Evolutionary conservation across 2,329 filamentous ascomycete genomes (phyloP).

Genomic region (Sporothrix euskadiensis): DNA sequence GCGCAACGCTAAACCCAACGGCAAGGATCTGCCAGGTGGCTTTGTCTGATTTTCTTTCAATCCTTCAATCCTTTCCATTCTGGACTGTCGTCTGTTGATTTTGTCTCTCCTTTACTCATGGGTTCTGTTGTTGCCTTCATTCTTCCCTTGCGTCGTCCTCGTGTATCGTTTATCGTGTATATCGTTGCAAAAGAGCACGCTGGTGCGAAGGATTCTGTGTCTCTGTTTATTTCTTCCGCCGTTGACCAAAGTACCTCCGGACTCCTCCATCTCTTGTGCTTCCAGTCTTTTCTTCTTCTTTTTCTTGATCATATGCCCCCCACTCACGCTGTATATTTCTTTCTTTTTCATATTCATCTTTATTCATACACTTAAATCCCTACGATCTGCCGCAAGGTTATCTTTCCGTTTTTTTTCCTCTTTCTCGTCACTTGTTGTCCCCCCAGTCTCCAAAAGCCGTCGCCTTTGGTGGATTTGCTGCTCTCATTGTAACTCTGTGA

Average conservation of each 20-base stretch:
- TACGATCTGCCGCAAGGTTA: background rate
- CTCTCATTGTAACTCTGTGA: background rate
- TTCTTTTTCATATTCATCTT: background rate
- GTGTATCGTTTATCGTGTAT: background rate
- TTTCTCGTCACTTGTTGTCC: background rate
- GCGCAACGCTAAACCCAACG: slow-evolving; percentile 3
- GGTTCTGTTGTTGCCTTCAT: background rate
- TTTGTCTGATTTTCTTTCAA: background rate
- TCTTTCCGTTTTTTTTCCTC: background rate
- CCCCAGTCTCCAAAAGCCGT: background rate
- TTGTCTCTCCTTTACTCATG: background rate
- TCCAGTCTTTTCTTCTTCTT: background rate
- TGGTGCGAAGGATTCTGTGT: background rate
- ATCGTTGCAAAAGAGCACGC: background rate
- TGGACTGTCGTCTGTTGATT: background rate
- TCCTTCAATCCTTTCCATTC: background rate
- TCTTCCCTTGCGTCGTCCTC: background rate
- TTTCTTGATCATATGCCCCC: background rate
- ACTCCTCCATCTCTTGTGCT: background rate
- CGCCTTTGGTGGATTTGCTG: background rate
- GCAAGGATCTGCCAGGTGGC: slow-evolving; percentile 4
- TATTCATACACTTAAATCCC: too few species aligned
- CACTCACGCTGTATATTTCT: background rate
- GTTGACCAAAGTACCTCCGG: background rate
- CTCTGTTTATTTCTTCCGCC: background rate